These are phyloP conservation scores for Aureobasidium mangrovei DNA, from an alignment of 2,329 filamentous ascomycete genomes.

Conservation along the genomic window DNA sequence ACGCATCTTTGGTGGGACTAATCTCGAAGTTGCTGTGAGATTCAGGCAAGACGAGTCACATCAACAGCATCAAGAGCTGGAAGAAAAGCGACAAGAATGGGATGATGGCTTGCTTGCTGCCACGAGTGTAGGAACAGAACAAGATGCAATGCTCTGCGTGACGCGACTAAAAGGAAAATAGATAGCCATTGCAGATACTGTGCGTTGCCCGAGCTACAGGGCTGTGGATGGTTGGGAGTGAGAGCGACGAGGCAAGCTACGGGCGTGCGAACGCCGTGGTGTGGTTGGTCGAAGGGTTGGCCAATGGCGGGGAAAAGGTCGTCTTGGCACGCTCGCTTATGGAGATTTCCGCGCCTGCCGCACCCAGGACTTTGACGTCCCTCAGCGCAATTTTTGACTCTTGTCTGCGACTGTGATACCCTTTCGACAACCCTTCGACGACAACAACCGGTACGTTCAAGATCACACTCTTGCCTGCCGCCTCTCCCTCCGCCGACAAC, in stretches of 20 bases:
- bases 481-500: not conserved
- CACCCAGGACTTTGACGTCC: not conserved
- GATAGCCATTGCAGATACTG: constrained; percentile 11
- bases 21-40: not conserved
- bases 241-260: not conserved
- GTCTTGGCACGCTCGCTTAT: not conserved
- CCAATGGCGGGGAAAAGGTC: not conserved
- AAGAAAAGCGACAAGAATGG: not conserved
- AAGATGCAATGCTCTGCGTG: not conserved
- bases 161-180: not conserved
- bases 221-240: constrained; percentile 1
- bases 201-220: constrained; percentile 13
- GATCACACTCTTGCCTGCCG: not conserved
- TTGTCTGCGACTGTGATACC: constrained; percentile 6
- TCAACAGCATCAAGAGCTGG: not conserved
- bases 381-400: constrained; percentile 5
- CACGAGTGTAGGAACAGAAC: not conserved
- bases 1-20: not conserved
- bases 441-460: constrained; percentile 14
- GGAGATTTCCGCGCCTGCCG: too few species aligned
- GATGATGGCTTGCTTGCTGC: not conserved
- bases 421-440: constrained; percentile 8
- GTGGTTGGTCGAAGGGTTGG: not conserved
- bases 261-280: not conserved
- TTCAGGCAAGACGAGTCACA: not conserved